These are phyloP conservation scores for Citrus hindsii DNA, from an alignment of 345 rosid genomes.

Conservation along the genomic window DNA sequence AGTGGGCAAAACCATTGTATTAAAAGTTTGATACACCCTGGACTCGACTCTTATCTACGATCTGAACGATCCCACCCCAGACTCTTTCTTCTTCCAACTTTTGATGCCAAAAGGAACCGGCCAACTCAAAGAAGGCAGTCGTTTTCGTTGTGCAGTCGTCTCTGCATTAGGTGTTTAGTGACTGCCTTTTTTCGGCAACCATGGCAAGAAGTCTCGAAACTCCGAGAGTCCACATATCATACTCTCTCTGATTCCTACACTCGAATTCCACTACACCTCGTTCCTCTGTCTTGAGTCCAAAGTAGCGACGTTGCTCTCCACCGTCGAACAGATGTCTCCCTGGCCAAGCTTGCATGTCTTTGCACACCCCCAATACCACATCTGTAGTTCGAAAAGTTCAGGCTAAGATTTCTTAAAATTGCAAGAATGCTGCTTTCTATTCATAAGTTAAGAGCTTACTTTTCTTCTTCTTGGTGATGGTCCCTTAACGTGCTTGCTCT, in stretches of 20 bases:
- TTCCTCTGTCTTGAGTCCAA: conserved; percentile 64
- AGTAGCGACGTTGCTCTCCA: conserved; percentile 68
- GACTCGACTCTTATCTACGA: too few species aligned
- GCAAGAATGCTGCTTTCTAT: neutral
- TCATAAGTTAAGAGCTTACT: conserved; percentile 45
- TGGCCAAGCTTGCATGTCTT: conserved; percentile 84
- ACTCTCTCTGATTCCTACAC: conserved; percentile 73
- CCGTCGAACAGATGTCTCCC: conserved; percentile 75
- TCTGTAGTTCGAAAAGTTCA: conserved; percentile 32
- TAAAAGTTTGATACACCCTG: too few species aligned
- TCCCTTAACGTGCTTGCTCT: conserved; percentile 80
- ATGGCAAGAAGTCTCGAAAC: conserved; percentile 59
- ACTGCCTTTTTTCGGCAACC: conserved; percentile 46
- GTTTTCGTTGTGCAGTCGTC: neutral
- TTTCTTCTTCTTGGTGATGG: conserved; percentile 86
- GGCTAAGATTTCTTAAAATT: neutral
- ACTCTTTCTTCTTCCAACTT: too few species aligned
- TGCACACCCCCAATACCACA: conserved; percentile 66
- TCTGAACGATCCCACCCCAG: too few species aligned
- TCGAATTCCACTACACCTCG: conserved; percentile 77
- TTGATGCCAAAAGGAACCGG: too few species aligned
- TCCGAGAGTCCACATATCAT: conserved; percentile 81
- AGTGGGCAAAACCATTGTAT: neutral
- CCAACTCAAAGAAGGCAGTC: neutral
- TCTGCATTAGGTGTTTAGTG: neutral